phyloP scores from a whole-genome alignment of 331 rosid genomes.

The Phaseolus coccineus region DNA sequence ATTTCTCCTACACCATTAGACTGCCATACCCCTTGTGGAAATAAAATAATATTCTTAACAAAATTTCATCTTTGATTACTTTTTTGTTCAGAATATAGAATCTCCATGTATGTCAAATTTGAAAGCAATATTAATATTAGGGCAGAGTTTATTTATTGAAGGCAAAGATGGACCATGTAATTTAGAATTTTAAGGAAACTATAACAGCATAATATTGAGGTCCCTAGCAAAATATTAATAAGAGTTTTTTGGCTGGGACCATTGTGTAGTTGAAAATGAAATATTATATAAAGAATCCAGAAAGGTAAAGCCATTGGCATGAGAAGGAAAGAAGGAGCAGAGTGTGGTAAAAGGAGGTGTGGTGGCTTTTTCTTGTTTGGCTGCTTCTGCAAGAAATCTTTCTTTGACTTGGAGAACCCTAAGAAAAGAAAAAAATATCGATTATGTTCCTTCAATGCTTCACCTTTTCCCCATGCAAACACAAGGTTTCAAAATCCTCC shows the following conservation, averaged over 20 bases:
- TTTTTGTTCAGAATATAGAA: neutral
- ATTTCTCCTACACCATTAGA: neutral
- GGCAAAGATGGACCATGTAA: too few relatives aligned
- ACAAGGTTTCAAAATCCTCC: conserved; percentile 42
- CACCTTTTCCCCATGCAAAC: conserved; percentile 40
- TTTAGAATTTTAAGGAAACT: too few relatives aligned
- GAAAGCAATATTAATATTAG: too few relatives aligned
- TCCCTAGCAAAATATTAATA: conserved; percentile 32
- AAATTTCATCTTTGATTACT: neutral
- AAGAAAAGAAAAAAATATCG: conserved; percentile 32
- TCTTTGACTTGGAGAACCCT: conserved; percentile 81
- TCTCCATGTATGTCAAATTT: neutral
- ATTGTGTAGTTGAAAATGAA: conserved; percentile 42
- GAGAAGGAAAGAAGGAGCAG: conserved; percentile 47
- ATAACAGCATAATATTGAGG: conserved; percentile 12
- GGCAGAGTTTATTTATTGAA: too few relatives aligned
- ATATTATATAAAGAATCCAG: conserved; percentile 55
- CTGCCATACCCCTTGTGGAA: neutral
- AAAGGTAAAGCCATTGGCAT: conserved; percentile 68
- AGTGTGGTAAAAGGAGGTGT: conserved; percentile 48
- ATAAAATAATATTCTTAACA: neutral
- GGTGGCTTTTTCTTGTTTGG: conserved; percentile 75
- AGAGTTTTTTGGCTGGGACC: conserved; percentile 14
- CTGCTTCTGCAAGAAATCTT: conserved; percentile 81
- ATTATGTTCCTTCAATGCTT: conserved; percentile 51